Percentiles rank a stretch among this genome's conserved stretches.
These are phyloP conservation scores for Dryas drummondii DNA, from an alignment of 306 rosid species.

Conservation along the genomic window DNA sequence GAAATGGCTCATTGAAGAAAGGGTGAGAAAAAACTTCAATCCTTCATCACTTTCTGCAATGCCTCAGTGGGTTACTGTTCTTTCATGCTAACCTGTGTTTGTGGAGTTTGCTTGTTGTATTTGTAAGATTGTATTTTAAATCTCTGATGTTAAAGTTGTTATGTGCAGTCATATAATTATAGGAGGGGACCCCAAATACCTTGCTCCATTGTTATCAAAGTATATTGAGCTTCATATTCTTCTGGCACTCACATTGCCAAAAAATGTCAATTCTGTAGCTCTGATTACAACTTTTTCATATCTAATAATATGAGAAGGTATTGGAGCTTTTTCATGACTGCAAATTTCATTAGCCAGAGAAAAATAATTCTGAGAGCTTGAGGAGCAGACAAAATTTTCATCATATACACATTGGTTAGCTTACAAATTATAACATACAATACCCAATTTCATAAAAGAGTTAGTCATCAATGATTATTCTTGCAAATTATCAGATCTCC, in stretches of 20 bases:
- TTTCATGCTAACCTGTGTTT: slow-evolving; percentile 10
- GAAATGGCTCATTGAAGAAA: slow-evolving; percentile 58
- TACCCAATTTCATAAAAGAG: too few relatives aligned
- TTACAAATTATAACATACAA: too few relatives aligned
- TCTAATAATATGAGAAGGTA: not conserved
- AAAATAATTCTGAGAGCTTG: too few relatives aligned
- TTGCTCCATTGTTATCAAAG: not conserved
- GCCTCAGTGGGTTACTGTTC: slow-evolving; percentile 6
- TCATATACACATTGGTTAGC: too few relatives aligned
- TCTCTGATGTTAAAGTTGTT: slow-evolving; percentile 32
- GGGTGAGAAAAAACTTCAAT: slow-evolving; percentile 33
- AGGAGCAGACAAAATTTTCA: too few relatives aligned
- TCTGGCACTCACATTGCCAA: not conserved
- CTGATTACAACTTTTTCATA: not conserved
- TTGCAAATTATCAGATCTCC: too few relatives aligned
- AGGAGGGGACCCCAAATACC: slow-evolving; percentile 19
- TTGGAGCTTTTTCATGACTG: too few relatives aligned
- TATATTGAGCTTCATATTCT: slow-evolving; percentile 5
- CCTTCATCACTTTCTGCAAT: slow-evolving; percentile 1
- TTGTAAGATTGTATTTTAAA: slow-evolving; percentile 27
- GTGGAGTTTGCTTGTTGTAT: slow-evolving; percentile 31
- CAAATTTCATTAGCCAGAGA: too few relatives aligned
- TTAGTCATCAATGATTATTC: too few relatives aligned
- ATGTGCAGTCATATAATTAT: slow-evolving; percentile 30
- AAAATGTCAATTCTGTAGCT: not conserved